These are phyloP conservation scores for Colletotrichum incanum DNA, from an alignment of 2,329 filamentous ascomycete genomes.

Conservation along the genomic window DNA sequence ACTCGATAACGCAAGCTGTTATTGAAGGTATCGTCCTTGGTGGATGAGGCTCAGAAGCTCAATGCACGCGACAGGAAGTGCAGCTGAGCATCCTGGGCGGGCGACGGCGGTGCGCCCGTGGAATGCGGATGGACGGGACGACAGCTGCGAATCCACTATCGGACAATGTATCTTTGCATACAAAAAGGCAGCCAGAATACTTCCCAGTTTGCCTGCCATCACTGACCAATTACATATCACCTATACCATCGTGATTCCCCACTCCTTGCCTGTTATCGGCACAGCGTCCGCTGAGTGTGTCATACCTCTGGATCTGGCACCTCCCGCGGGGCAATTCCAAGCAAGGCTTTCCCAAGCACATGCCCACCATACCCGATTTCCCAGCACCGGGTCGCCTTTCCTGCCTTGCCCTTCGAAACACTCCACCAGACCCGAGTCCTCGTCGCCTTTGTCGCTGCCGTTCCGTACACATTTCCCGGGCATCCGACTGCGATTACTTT, in stretches of 20 bases:
- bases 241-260: background rate
- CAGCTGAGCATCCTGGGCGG: conserved; percentile 20
- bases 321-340: conserved; percentile 38
- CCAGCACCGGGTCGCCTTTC: conserved; percentile 1
- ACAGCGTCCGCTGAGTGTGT: conserved; percentile 20
- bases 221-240: conserved; percentile 7
- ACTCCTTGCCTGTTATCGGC: conserved; percentile 14
- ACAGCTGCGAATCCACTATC: conserved; percentile 5
- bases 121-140: conserved; percentile 31
- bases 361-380: conserved; percentile 27
- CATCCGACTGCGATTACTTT: conserved; percentile 27
- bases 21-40: conserved; percentile 16
- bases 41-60: conserved; percentile 27
- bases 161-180: background rate
- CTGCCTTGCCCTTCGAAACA: conserved; percentile 37
- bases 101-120: background rate
- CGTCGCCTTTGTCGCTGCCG: conserved; percentile 19
- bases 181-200: background rate
- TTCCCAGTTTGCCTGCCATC: fast-evolving
- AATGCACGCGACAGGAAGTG: conserved; percentile 39
- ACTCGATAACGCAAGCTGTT: conserved; percentile 13
- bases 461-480: conserved; percentile 19
- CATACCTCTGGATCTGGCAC: conserved; percentile 13
- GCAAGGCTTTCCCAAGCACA: conserved; percentile 39
- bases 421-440: conserved; percentile 18